Percentiles rank a stretch among this genome's conserved stretches.
Evolutionary conservation across 139 green algal species (phyloP).

Genomic region (Closterium sp.): DNA sequence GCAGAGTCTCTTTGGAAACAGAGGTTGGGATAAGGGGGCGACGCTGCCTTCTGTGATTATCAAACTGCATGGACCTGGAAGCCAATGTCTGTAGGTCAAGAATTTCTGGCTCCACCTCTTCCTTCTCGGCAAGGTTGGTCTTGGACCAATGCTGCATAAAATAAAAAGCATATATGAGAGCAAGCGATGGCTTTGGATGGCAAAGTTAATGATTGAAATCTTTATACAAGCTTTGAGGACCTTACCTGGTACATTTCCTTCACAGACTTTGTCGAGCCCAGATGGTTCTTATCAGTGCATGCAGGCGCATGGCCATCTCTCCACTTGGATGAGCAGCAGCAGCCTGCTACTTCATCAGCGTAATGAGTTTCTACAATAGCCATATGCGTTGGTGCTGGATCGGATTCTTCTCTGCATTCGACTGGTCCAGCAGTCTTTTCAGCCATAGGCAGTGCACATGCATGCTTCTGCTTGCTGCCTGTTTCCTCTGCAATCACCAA

Average conservation of each 20-base stretch:
- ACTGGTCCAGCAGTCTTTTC: not conserved
- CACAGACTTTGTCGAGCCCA: not conserved
- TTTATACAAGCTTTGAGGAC: not conserved
- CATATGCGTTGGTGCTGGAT: not conserved
- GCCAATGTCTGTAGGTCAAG: not conserved
- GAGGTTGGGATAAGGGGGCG: not conserved
- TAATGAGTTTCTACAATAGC: not conserved
- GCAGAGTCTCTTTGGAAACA: not conserved
- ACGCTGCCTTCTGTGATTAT: not conserved
- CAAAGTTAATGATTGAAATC: not conserved
- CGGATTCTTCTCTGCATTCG: not conserved
- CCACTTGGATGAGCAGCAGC: not conserved
- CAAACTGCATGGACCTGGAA: not conserved
- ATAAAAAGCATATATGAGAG: not conserved
- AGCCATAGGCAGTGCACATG: not conserved
- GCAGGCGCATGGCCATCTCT: not conserved
- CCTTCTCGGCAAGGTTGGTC: not conserved
- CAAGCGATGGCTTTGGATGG: no score
- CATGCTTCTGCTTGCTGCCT: not conserved
- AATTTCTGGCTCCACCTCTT: not conserved
- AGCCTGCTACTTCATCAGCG: not conserved
- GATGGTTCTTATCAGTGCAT: not conserved
- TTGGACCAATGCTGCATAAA: not conserved
- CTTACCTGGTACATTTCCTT: not conserved
- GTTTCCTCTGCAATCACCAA: not conserved